These are phyloP conservation scores for Aspergillus homomorphus DNA, from an alignment of 495 filamentous ascomycete genomes.

Conservation along the genomic window DNA sequence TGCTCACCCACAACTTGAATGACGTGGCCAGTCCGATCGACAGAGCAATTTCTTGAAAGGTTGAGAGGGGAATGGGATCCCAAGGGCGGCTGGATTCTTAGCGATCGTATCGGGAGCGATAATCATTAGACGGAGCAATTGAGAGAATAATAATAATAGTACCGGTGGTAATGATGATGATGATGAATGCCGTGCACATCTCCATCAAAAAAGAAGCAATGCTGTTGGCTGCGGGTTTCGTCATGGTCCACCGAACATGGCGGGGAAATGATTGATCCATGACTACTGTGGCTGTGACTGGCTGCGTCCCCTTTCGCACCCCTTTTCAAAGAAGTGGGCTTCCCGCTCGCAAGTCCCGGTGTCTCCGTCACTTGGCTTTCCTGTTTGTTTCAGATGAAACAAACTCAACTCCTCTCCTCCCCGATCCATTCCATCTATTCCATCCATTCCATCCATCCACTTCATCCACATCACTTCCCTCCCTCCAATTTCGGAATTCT, in stretches of 20 bases:
- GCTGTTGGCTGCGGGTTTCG: conserved; percentile 8
- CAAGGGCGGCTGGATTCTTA: neutral
- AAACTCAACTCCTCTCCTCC: neutral
- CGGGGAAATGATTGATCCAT: conserved; percentile 7
- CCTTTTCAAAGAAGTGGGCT: conserved; percentile 3
- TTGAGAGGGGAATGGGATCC: neutral
- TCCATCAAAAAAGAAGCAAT: conserved; percentile 2
- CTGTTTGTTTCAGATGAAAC: neutral
- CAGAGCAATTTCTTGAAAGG: neutral
- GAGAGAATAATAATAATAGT: neutral
- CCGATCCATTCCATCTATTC: neutral
- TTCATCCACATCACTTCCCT: neutral
- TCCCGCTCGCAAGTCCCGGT: too few species aligned
- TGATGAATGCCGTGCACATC: neutral
- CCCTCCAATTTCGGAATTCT: neutral
- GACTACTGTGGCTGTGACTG: conserved; percentile 8
- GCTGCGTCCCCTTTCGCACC: conserved; percentile 1
- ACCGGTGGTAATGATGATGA: neutral
- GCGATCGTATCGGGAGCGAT: too few species aligned
- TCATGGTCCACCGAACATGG: neutral
- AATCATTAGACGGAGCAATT: neutral
- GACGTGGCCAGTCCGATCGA: neutral
- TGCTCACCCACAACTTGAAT: neutral
- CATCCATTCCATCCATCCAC: neutral
- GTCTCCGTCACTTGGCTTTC: neutral